Evolutionary conservation across 1,284 basidiomycete genomes (phyloP), one percentile per base, ranked within the genome.

Genomic region (Tylopilus sp.): DNA sequence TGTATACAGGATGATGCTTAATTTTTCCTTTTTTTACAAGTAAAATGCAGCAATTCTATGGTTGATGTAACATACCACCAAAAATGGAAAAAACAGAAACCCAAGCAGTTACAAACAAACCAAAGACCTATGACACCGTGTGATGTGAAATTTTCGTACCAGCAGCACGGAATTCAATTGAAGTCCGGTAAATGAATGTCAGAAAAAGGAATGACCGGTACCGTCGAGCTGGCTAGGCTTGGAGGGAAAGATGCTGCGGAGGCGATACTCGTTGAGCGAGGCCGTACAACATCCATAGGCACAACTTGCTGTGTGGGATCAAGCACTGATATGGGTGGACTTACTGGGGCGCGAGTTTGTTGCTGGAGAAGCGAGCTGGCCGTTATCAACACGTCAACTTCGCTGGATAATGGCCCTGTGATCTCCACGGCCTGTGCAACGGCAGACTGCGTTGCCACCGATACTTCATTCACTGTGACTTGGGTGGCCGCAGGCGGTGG

Each of bases 401-500:
- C 65, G 35, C 64, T 72, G 29, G 71, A 70, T 37, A 65, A 48
- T 13, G 68, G 68, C 16, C 69, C 71, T 5, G 64, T 71, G 36
- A 69, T 68, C 48, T 72, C 70, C 28, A 71, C 72, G 34, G 72
- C 70, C 48, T 71, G 70, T 18, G 72, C 70, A 42, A 74, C 72
- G 25, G 72, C 71, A 23, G 70, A 61, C 62, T 89, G 84, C 29
- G 87, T 89, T 46, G 85, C 85, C 49, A 85, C 80, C 13, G 85
- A 86, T 44, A 89, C 78, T 57, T 89, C 86, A 55, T 80, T 81
- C 46, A 89, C 83, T 13, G 86, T 87, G 45, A 89, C 83, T 53
- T 80, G 79, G 35, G 78, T 74, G 18, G 78, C 73, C 18, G 74
- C 69, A 1, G 68, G 56, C 15, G 74, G 72, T 3, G 65, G 60